Evolutionary conservation across 2,329 filamentous ascomycete species (phyloP).

Genomic region (Hymenoscyphus occultus): DNA sequence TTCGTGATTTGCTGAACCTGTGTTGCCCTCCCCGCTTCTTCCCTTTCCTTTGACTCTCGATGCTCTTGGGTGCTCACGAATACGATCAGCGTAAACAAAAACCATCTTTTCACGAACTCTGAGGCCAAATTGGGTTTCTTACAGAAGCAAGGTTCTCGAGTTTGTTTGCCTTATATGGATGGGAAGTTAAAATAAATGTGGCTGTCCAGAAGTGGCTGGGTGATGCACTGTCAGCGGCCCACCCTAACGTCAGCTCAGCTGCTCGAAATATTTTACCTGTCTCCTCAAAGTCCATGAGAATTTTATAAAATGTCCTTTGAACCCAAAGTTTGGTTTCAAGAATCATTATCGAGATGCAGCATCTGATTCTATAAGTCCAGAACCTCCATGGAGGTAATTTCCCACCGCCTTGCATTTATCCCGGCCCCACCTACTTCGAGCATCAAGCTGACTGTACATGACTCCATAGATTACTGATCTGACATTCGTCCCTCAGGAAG

Average conservation of each 20-base stretch:
- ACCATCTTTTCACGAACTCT: neutral
- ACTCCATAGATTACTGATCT: neutral
- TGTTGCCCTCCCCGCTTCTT: no score
- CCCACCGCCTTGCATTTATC: neutral
- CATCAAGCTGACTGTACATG: neutral
- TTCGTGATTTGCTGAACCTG: no score
- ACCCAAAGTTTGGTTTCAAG: neutral
- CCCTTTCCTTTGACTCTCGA: no score
- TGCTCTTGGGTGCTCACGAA: neutral
- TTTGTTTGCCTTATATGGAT: no score
- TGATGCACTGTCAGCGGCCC: no score
- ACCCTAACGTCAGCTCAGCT: no score
- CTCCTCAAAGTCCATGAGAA: neutral
- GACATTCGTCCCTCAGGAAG: neutral
- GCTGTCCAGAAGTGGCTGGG: no score
- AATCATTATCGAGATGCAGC: neutral
- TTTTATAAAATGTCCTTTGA: neutral
- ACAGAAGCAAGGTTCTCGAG: neutral
- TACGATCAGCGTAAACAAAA: neutral
- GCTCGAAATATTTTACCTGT: neutral
- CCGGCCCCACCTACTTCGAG: neutral
- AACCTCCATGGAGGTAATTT: neutral
- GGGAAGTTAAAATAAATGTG: no score
- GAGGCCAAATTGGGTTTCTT: neutral
- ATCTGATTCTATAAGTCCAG: neutral